Evolutionary conservation across 371 early-diverging fungal genomes (phyloP).

Genomic region (Mucor irregularis): DNA sequence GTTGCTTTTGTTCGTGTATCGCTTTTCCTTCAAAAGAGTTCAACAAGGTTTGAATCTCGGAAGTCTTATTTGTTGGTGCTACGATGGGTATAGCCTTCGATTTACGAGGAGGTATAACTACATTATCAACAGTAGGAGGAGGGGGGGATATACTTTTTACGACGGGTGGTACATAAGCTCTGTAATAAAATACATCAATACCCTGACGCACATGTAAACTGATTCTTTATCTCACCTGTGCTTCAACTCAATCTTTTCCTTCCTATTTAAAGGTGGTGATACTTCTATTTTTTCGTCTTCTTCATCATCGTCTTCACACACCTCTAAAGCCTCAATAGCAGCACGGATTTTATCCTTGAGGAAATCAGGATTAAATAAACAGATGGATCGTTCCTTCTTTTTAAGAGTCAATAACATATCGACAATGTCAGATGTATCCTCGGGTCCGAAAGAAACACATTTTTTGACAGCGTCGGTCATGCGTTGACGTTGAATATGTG

Average conservation of each 20-base stretch:
- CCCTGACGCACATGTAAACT: not conserved
- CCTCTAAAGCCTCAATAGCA: conserved; percentile 41
- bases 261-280: not conserved
- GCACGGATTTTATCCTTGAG: conserved; percentile 36
- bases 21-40: conserved; percentile 34
- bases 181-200: not conserved
- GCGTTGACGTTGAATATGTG: conserved; percentile 32
- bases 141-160: not conserved
- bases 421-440: conserved; percentile 30
- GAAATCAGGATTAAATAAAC: conserved; percentile 47
- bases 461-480: conserved; percentile 40
- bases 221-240: conserved; percentile 5
- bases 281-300: conserved; percentile 6
- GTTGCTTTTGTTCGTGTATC: conserved; percentile 42
- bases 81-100: conserved; percentile 45
- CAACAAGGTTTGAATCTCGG: conserved; percentile 27
- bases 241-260: not conserved
- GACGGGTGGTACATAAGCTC: not conserved
- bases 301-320: conserved; percentile 33
- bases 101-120: conserved; percentile 21
- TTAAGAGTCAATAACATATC: conserved; percentile 47
- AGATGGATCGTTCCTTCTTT: conserved; percentile 42
- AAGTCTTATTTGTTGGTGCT: conserved; percentile 20
- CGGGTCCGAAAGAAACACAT: conserved; percentile 20
- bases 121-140: not conserved